Conservation (phyloP, 2,329 filamentous ascomycete species). For the Trichoderma semiorbis region DNA sequence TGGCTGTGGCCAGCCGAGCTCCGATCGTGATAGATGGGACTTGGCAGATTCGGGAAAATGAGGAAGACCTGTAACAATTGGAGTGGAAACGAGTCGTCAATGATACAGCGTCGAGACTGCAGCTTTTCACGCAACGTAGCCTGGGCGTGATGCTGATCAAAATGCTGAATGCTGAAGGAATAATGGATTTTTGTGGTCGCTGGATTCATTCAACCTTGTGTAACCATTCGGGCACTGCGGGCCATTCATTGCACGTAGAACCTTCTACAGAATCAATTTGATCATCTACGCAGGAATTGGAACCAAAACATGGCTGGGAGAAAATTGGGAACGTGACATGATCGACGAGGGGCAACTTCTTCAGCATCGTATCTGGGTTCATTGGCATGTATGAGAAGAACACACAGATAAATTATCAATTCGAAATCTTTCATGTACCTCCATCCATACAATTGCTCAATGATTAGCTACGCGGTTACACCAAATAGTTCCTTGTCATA, state of each 20-base stretch:
- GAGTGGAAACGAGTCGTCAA: not conserved
- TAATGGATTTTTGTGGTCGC: not conserved
- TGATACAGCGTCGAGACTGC: not conserved
- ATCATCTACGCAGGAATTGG: not conserved
- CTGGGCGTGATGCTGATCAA: not conserved
- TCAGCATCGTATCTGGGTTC: not conserved
- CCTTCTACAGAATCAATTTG: not conserved
- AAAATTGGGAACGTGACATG: not conserved
- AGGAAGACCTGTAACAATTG: not conserved
- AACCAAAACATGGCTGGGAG: not conserved
- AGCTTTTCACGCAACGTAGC: not conserved
- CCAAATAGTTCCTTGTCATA: no score
- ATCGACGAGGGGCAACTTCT: not conserved
- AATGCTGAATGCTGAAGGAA: not conserved
- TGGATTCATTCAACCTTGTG: not conserved
- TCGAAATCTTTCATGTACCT: no score
- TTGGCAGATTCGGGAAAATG: not conserved
- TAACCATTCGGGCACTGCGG: not conserved
- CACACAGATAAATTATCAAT: no score
- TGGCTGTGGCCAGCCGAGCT: not conserved
- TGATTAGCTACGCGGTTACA: no score
- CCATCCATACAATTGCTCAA: no score
- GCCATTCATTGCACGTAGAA: not conserved
- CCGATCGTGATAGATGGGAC: not conserved
- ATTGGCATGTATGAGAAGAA: not conserved